Percentiles rank a stretch among this genome's conserved stretches.
Conservation (phyloP, 371 early-diverging fungal species). For the Zychaea mexicana region DNA sequence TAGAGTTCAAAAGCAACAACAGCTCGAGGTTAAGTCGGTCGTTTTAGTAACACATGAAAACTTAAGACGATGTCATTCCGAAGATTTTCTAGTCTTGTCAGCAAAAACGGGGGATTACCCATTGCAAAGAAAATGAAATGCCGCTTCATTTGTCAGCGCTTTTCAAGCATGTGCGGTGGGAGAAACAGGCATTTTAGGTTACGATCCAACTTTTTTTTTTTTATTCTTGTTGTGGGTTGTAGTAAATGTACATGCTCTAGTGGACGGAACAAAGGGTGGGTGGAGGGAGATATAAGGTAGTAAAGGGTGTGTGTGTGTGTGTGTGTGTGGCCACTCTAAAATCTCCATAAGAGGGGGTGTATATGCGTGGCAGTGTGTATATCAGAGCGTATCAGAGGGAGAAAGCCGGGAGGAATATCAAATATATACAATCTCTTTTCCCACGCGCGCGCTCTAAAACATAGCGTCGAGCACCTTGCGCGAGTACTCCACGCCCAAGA, state of each 20-base stretch:
- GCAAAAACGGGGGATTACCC: conserved; percentile 3
- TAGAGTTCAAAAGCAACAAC: conserved; percentile 38
- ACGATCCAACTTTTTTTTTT: not conserved
- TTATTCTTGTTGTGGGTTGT: too few relatives aligned
- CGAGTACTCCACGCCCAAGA: conserved; percentile 55
- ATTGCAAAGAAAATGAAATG: not conserved
- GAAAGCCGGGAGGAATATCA: not conserved
- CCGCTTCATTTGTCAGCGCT: conserved; percentile 7
- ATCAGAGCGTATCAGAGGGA: not conserved
- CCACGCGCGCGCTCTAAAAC: conserved; percentile 28
- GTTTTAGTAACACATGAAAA: not conserved
- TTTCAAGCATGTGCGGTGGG: too few relatives aligned
- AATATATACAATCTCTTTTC: not conserved
- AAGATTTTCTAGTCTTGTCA: conserved; percentile 3
- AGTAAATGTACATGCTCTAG: too few relatives aligned
- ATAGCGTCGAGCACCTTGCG: conserved; percentile 47
- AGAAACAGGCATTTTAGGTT: not conserved
- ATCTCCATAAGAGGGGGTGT: too few relatives aligned
- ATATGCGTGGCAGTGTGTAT: not conserved
- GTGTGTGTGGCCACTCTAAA: too few relatives aligned
- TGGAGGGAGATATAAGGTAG: too few relatives aligned
- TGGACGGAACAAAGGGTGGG: too few relatives aligned
- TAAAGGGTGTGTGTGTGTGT: not conserved
- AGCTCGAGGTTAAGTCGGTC: not conserved
- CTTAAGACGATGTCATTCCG: not conserved